Conservation (phyloP, 805 yeast species). For the Maudiozyma barnettii region DNA sequence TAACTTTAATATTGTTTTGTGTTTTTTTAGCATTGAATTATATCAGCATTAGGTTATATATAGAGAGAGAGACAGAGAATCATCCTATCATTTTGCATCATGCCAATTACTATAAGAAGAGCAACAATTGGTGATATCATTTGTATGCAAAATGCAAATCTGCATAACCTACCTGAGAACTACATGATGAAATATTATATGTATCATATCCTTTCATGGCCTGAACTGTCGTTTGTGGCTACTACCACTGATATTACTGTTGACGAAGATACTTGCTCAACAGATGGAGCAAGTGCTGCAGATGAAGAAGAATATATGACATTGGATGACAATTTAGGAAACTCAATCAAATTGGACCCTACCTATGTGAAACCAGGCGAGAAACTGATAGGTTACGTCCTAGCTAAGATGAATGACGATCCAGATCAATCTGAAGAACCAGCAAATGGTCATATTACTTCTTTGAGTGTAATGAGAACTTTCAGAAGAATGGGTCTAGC, state of each 20-base stretch:
- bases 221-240: constrained; percentile 94
- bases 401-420: constrained; percentile 95
- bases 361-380: constrained; percentile 59
- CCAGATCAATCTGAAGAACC: constrained; percentile 63
- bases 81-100: constrained; percentile 14
- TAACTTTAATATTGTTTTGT: too few species aligned
- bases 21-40: too few species aligned
- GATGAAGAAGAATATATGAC: constrained; percentile 22
- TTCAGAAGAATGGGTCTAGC: constrained; percentile 94
- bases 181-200: constrained; percentile 86
- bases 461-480: constrained; percentile 89
- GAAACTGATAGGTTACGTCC: constrained; percentile 88
- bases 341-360: constrained; percentile 43
- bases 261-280: constrained; percentile 2
- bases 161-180: constrained; percentile 89
- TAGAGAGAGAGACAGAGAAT: not conserved
- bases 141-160: constrained; percentile 92
- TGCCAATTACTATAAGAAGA: constrained; percentile 82
- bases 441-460: constrained; percentile 91
- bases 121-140: constrained; percentile 82
- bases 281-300: constrained; percentile 4
- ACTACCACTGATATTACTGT: constrained; percentile 47
- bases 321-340: constrained; percentile 14
- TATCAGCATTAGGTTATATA: too few species aligned
- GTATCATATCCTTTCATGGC: constrained; percentile 94